A percentile compares a stretch with the other conserved stretches of the same genome.
These are phyloP conservation scores for Lepidium sativum DNA, from an alignment of 345 rosid species.

Conservation along the genomic window DNA sequence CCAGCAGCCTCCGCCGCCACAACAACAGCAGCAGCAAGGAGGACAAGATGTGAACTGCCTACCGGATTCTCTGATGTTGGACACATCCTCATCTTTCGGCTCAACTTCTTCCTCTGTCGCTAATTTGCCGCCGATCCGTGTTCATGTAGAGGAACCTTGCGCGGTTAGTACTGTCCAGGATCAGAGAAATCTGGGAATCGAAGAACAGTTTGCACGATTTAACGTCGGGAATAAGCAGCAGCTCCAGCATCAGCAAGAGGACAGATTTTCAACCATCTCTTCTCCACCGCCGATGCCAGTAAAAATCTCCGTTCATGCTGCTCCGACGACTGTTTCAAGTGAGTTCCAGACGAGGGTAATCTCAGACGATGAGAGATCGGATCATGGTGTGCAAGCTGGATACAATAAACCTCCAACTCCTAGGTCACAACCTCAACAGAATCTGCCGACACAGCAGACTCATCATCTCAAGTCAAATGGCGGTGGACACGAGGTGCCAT, in stretches of 20 bases:
- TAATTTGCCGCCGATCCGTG: constrained; percentile 80
- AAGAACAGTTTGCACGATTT: constrained; percentile 75
- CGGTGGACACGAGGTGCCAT: constrained; percentile 55
- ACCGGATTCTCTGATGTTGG: constrained; percentile 95
- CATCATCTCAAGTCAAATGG: constrained; percentile 48
- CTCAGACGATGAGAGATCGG: constrained; percentile 96
- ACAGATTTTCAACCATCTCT: constrained; percentile 40
- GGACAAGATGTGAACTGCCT: constrained; percentile 68
- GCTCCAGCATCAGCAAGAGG: constrained; percentile 46
- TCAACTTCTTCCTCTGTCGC: constrained; percentile 87
- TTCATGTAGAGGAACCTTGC: constrained; percentile 50
- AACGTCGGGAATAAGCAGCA: constrained; percentile 26
- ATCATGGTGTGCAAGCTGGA: constrained; percentile 54
- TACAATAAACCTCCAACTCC: constrained; percentile 46
- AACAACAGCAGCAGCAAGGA: constrained; percentile 25
- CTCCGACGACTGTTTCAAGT: constrained; percentile 31
- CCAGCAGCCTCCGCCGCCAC: constrained; percentile 5
- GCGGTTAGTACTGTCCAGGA: constrained; percentile 34
- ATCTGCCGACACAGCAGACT: constrained; percentile 33
- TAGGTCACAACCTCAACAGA: constrained; percentile 35
- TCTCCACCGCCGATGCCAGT: constrained; percentile 52
- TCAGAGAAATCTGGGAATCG: constrained; percentile 55
- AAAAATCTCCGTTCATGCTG: constrained; percentile 34
- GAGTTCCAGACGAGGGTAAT: constrained; percentile 46
- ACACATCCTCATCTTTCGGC: constrained; percentile 82